Evolutionary conservation across 768 basidiomycete genomes (phyloP), one percentile per base, ranked within the genome.

Genomic region (Boletus eberwhitei): DNA sequence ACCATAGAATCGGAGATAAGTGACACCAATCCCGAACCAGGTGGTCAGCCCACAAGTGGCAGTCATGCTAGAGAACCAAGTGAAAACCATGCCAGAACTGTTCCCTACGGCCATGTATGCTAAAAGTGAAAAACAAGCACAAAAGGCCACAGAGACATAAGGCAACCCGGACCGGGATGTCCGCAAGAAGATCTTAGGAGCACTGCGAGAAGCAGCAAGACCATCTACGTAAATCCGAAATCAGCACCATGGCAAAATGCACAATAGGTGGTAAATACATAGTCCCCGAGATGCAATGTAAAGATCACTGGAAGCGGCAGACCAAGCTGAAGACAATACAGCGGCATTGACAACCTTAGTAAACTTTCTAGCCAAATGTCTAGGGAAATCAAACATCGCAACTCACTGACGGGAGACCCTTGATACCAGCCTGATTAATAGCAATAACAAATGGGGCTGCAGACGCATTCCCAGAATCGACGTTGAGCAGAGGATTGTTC

Each of bases 381-480:
- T 29, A 13, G 17, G 17, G 11, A 22, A 26, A 41, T 34, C 16
- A 45, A 34, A 32, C 16, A 17, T 26, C 8, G 11, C 42, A 40
- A 61, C 71, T 34, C 44, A 74, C 77, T 24, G 73, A 74, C 8
- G 82, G 79, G 0, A 84, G 68, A 14, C 67, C 79, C 53, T 74
- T 79, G 68, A 84, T 83, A 24, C 81, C 83, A 16, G 81, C 80
- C 29, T 64, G 64, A 29, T 66, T 60, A 46, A 77, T 73, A 1
- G 81, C 81, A 36, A 83, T 80, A 43, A 83, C 81, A 66, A 82
- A 83, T 16, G 82, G 75, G 38, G 77, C 74, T 19, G 72, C 73
- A 2, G 75, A 70, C 31, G 77, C 77, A 54, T 74, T 76, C 37
- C 68, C 60, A 22, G 63, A 62, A 34, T 63, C 64, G 22, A 78